Base-by-base conservation (phyloP, 225 moss, liverwort and hornwort species). In the Straminergon stramineum region DNA sequence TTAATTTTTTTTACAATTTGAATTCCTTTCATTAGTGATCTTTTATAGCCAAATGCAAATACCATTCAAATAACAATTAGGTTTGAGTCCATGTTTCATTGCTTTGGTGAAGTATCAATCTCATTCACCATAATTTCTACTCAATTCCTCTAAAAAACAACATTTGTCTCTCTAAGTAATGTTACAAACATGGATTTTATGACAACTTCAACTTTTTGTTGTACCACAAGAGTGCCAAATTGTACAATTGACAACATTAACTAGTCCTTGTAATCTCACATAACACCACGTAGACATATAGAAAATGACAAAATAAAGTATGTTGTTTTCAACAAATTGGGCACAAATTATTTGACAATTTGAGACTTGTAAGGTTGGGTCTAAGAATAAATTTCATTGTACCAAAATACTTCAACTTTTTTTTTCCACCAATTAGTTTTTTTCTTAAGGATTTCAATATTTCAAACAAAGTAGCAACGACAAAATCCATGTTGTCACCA, bases 181-280 rank as follows among this genome's bases (percentile, higher is more conserved):
- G 10, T 4, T n/a, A 7, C 7, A 69, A 69, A 68, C 7, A 39
- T 69, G 39, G 2, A 69, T 4, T 13, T 13, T 22, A 13, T 0
- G 0, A 28, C 9, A 28, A 43, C 16, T 28, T 27, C 5, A 43
- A 28, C 0, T 10, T 27, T 27, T 73, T 3, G 5, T 27, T 43
- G 3, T 43, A 16, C 27, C 17, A 9, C 9, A 73, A 43, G 9
- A 43, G 10, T 43, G 28, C 20, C 43, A 73, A 27, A 43, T 16
- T 10, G 6, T 15, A 73, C 1, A 73, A 10, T 43, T 16, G 16
- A n/a, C n/a, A n/a, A n/a, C n/a, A n/a, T n/a, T 73, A 3, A 16
- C 0, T 13, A 0, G 9, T 3, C 16, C 10, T 43, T 28, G 4
- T 28, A 10, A 43, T 27, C 17, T 73, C 7, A 15, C 7, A 43